Evolutionary conservation across 176 grass and related monocot species (phyloP).

Genomic region (Eragrostis curvula): DNA sequence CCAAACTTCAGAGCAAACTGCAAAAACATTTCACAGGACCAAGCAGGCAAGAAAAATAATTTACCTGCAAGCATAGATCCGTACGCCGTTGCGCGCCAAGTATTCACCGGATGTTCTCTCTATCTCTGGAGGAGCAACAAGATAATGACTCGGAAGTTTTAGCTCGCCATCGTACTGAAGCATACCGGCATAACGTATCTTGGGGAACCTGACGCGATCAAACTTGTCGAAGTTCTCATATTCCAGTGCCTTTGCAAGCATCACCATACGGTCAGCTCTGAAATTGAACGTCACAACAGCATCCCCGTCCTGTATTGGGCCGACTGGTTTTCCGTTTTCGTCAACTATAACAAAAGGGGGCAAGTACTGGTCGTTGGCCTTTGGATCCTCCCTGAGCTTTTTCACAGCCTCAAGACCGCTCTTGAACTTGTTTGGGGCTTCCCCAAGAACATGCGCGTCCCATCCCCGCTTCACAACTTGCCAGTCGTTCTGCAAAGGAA

Average conservation of each 20-base stretch:
- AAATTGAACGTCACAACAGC: slow-evolving; percentile 94
- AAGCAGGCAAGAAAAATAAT: not conserved
- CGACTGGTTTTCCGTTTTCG: slow-evolving; percentile 63
- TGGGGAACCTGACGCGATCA: slow-evolving; percentile 71
- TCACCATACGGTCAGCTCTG: slow-evolving; percentile 86
- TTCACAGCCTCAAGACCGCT: slow-evolving; percentile 75
- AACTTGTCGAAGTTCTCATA: slow-evolving; percentile 79
- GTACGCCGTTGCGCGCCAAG: slow-evolving; percentile 72
- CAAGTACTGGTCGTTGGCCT: slow-evolving; percentile 81
- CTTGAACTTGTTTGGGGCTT: slow-evolving; percentile 78
- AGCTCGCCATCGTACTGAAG: slow-evolving; percentile 91
- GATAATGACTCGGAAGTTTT: slow-evolving; percentile 78
- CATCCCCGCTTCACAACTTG: slow-evolving; percentile 91
- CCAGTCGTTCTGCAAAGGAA: slow-evolving; percentile 81
- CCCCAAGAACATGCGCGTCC: slow-evolving; percentile 92
- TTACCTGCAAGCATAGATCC: slow-evolving; percentile 93
- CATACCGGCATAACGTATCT: slow-evolving; percentile 83
- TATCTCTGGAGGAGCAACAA: slow-evolving; percentile 86
- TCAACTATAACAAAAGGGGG: slow-evolving; percentile 87
- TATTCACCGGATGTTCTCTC: slow-evolving; percentile 87
- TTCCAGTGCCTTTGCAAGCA: slow-evolving; percentile 88
- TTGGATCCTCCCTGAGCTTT: slow-evolving; percentile 64
- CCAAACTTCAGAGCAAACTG: not conserved
- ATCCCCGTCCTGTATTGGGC: slow-evolving; percentile 74
- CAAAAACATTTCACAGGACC: not conserved